Conservation (phyloP, 331 rosid species). For the Acacia pycnantha region DNA sequence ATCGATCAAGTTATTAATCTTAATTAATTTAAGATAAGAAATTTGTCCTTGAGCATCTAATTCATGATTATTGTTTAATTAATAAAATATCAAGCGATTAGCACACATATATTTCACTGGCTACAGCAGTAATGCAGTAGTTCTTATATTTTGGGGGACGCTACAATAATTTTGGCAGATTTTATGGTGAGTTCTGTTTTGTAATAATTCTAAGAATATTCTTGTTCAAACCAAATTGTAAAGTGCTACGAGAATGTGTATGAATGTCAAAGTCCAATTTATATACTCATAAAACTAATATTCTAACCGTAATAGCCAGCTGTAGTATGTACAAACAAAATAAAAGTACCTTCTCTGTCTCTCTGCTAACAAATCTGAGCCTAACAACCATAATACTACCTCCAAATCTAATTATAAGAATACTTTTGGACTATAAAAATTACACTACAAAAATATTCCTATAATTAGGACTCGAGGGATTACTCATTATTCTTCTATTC, state of each 20-base stretch:
- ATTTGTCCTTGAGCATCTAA: not conserved
- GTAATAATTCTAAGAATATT: not conserved
- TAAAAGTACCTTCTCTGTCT: too few relatives aligned
- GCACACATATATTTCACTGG: not conserved
- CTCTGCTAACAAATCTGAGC: too few relatives aligned
- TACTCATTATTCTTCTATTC: too few relatives aligned
- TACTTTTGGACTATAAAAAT: too few relatives aligned
- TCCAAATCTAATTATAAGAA: too few relatives aligned
- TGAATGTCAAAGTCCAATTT: not conserved
- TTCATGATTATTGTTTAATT: not conserved
- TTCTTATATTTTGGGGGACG: not conserved
- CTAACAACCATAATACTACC: too few relatives aligned
- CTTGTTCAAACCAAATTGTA: not conserved
- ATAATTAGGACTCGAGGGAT: too few relatives aligned
- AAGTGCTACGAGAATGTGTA: not conserved
- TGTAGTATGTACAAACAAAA: not conserved
- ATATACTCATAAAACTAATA: not conserved
- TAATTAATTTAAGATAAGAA: not conserved
- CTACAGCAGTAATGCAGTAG: not conserved
- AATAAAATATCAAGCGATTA: not conserved
- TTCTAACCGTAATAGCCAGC: not conserved
- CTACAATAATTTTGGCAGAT: not conserved
- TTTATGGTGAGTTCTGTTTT: not conserved
- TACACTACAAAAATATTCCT: too few relatives aligned
- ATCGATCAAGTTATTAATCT: not conserved